Conservation (phyloP, 805 yeast species). For the Kluyveromyces dobzhanskii region DNA sequence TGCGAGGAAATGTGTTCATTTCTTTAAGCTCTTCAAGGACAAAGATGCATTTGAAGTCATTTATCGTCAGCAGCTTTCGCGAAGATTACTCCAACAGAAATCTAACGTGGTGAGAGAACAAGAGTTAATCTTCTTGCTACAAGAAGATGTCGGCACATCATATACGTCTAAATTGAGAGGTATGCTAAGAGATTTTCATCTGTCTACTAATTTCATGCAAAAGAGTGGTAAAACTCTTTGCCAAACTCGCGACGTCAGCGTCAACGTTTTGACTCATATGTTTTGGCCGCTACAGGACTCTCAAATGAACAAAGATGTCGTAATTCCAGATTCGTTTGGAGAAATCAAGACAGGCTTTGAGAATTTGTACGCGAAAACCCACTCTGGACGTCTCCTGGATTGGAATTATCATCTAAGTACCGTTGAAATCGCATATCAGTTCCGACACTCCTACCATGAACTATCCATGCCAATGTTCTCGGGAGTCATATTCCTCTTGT, state of each 20-base stretch:
- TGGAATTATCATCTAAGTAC: conserved; percentile 87
- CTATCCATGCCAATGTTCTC: conserved; percentile 75
- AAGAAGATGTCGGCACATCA: conserved; percentile 70
- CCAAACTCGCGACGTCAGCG: conserved; percentile 32
- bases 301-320: conserved; percentile 27
- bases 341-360: conserved; percentile 40
- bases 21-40: conserved; percentile 65
- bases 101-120: conserved; percentile 58
- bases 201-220: conserved; percentile 37
- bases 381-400: conserved; percentile 48
- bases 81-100: conserved; percentile 51
- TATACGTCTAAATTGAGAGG: conserved; percentile 75
- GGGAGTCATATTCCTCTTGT: conserved; percentile 68
- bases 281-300: conserved; percentile 58
- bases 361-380: conserved; percentile 40
- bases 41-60: conserved; percentile 81
- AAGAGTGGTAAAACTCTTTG: conserved; percentile 1
- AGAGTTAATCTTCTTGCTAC: conserved; percentile 53
- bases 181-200: conserved; percentile 74
- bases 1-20: conserved; percentile 40
- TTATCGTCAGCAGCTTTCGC: conserved; percentile 81
- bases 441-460: conserved; percentile 63
- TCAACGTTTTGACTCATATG: conserved; percentile 50
- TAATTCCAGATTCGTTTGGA: conserved; percentile 38
- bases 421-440: conserved; percentile 67